Conservation (phyloP, 306 rosid genomes). For the Boehmeria nivea region DNA sequence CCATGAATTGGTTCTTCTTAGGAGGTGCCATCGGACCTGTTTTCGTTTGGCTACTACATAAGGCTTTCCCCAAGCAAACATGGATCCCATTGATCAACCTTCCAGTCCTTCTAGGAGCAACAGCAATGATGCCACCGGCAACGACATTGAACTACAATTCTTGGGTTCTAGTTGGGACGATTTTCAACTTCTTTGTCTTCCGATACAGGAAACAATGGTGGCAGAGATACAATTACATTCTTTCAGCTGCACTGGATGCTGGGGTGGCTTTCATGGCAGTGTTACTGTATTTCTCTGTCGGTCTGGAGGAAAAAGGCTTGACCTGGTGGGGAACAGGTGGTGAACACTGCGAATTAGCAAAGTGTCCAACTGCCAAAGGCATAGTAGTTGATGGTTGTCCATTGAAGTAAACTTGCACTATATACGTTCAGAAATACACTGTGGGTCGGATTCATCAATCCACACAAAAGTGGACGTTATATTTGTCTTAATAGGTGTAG, state of each 20-base stretch:
- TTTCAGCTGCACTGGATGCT: constrained; percentile 79
- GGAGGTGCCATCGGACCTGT: constrained; percentile 72
- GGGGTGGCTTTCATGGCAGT: constrained; percentile 88
- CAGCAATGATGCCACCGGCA: constrained; percentile 71
- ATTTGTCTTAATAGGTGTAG: background rate
- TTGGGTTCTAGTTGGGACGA: constrained; percentile 61
- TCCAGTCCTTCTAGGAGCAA: constrained; percentile 80
- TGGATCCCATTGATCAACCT: constrained; percentile 81
- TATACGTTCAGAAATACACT: too few species aligned
- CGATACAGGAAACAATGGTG: constrained; percentile 79
- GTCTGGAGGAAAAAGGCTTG: constrained; percentile 45
- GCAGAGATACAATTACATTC: constrained; percentile 84
- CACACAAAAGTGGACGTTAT: background rate
- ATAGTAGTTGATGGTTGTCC: constrained; percentile 47
- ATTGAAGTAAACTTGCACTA: constrained; percentile 9
- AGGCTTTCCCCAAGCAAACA: constrained; percentile 55
- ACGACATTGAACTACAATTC: constrained; percentile 75
- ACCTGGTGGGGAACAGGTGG: constrained; percentile 73
- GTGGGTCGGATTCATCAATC: constrained; percentile 9
- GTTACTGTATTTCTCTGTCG: constrained; percentile 46
- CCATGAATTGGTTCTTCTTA: constrained; percentile 83
- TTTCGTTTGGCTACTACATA: constrained; percentile 64
- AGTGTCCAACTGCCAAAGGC: constrained; percentile 73
- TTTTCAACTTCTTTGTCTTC: constrained; percentile 71
- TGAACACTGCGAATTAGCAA: constrained; percentile 65